phyloP scores from a whole-genome alignment of 2,329 filamentous ascomycete species.

The Alternaria triticimaculans region DNA sequence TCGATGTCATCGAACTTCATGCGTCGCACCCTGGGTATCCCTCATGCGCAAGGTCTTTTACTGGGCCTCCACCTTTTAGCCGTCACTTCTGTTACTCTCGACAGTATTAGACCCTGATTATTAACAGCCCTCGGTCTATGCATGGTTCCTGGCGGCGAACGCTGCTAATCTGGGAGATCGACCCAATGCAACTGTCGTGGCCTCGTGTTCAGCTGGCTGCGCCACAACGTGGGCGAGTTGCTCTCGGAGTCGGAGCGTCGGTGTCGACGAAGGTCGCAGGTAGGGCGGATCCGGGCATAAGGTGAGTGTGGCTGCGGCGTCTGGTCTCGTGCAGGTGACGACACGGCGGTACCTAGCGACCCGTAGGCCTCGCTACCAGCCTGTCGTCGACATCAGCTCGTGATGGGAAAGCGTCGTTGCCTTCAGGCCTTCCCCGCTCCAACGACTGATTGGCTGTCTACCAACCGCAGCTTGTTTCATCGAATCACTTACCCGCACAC shows the following conservation, averaged over 20 bases:
- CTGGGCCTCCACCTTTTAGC: constrained; percentile 18
- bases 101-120: constrained; percentile 11
- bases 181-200: constrained; percentile 16
- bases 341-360: constrained; percentile 5
- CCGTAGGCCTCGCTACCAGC: constrained; percentile 14
- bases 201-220: constrained; percentile 14
- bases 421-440: neutral
- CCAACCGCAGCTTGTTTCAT: constrained; percentile 19
- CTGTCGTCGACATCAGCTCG: constrained; percentile 16
- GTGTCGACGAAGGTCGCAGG: constrained; percentile 3
- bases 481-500: constrained; percentile 5
- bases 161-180: constrained; percentile 6
- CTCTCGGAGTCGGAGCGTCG: constrained; percentile 4
- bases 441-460: constrained; percentile 15
- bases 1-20: constrained; percentile 22
- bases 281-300: constrained; percentile 14
- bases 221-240: constrained; percentile 25
- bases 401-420: constrained; percentile 12
- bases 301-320: constrained; percentile 15
- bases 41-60: constrained; percentile 28
- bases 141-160: neutral
- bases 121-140: constrained; percentile 1
- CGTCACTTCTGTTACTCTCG: constrained; percentile 1
- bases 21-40: constrained; percentile 18
- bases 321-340: constrained; percentile 5